These are phyloP conservation scores for Fusarium buxicola DNA, from an alignment of 2,329 filamentous ascomycete genomes.

Conservation along the genomic window DNA sequence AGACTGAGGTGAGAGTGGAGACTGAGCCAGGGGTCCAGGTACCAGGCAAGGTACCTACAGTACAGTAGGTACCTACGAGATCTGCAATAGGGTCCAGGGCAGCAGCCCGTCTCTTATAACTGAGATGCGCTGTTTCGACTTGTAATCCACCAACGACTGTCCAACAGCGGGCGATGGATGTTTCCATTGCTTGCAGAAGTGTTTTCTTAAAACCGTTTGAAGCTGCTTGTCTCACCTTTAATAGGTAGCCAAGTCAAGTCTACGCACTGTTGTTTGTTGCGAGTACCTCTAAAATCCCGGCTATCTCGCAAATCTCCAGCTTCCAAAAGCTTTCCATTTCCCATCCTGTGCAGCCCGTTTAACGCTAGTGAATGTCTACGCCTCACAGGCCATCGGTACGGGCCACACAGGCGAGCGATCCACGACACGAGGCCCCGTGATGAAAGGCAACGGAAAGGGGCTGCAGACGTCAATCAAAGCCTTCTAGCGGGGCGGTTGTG, in stretches of 20 bases:
- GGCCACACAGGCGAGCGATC: conserved; percentile 39
- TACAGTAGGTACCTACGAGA: conserved; percentile 21
- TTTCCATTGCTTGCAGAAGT: background rate
- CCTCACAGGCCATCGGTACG: conserved; percentile 22
- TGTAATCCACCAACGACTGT: conserved; percentile 10
- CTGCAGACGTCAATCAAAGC: conserved; percentile 34
- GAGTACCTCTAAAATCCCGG: background rate
- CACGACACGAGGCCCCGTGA: conserved; percentile 44
- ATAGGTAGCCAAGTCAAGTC: too few relatives aligned
- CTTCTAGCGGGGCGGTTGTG: conserved; percentile 38
- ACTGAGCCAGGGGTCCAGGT: conserved; percentile 17
- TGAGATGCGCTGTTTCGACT: conserved; percentile 11
- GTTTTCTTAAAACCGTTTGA: background rate
- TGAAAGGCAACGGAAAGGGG: conserved; percentile 37
- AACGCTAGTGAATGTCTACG: conserved; percentile 11
- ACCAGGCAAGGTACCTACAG: conserved; percentile 1
- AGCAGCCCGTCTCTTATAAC: conserved; percentile 5
- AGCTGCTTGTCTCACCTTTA: background rate
- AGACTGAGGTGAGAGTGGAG: conserved; percentile 25
- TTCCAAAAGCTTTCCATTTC: background rate
- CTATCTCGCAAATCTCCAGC: background rate
- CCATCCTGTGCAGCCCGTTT: conserved; percentile 3
- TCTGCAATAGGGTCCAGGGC: conserved; percentile 18
- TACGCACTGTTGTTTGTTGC: background rate
- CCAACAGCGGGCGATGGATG: background rate